Conservation (phyloP, 495 filamentous ascomycete genomes). For the Trichoderma reesei region DNA sequence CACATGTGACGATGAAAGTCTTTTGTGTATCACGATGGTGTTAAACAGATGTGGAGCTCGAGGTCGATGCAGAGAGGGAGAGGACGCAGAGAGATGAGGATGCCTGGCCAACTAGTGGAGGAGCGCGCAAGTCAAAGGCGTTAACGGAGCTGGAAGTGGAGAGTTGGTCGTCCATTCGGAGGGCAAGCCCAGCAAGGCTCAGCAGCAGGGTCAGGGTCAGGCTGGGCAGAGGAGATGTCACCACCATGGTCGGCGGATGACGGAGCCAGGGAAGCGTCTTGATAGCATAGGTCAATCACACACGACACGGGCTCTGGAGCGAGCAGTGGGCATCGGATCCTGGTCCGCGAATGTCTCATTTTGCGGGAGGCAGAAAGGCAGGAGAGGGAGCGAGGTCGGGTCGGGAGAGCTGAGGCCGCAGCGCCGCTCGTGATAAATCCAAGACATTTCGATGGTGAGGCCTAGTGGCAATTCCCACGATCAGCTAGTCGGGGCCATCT, state of each 20-base stretch:
- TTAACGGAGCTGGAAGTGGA: not conserved
- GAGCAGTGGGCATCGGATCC: not conserved
- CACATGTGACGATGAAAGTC: not conserved
- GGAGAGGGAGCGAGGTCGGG: not conserved
- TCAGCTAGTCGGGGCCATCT: not conserved
- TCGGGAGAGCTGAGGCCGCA: not conserved
- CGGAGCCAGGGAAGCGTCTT: not conserved
- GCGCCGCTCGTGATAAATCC: not conserved
- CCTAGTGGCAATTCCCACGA: not conserved
- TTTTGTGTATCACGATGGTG: not conserved
- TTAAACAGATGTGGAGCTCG: constrained; percentile 2
- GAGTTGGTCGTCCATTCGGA: not conserved
- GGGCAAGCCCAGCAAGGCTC: not conserved
- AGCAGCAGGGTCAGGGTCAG: not conserved
- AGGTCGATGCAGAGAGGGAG: not conserved
- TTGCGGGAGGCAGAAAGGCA: not conserved
- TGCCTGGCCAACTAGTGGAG: not conserved
- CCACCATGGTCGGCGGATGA: not conserved
- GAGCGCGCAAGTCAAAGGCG: not conserved
- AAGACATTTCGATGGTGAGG: constrained; percentile 2
- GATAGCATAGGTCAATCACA: not conserved
- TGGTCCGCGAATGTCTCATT: not conserved
- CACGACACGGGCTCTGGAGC: not conserved
- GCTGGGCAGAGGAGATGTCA: not conserved
- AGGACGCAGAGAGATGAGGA: not conserved